Evolutionary conservation across 306 rosid genomes (phyloP), one percentile per base, ranked within the genome.

Genomic region (Biancaea sappan): DNA sequence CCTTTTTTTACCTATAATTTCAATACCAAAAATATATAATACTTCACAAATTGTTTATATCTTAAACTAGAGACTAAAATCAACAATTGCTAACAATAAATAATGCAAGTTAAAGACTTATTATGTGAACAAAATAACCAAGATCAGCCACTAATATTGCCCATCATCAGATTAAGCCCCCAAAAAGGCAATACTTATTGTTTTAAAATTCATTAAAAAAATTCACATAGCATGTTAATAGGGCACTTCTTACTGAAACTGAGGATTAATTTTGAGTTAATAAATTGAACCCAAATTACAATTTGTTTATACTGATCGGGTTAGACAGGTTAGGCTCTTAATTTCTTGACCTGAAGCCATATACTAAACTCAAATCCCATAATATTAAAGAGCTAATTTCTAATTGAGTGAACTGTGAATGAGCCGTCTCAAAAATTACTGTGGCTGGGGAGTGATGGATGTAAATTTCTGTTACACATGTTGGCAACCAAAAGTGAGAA

Each of bases 401-500:
- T 32, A 60, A 58, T 58, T 15, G 8, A 4, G 15, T 62, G 24
- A 62, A 62, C 48, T 19, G 18, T 37, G 21, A 35, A 62, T 18
- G 21, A 32, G 66, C 34, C 24, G 2, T 8, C 3, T 8, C 43
- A 34, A n/a, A 34, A 60, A 6, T n/a, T 60, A 9, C 25, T n/a
- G 38, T 3, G 28, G 61, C 18, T 8, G 13, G 14, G n/a, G 38
- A 57, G 21, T 11, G 74, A 11, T 41, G 15, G 32, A 11, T 60
- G 14, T 41, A 64, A 9, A 12, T 63, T 48, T 61, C 2, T 32
- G 77, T 47, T 73, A 21, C 8, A n/a, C 6, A 32, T 16, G n/a
- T 24, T 34, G 44, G 58, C 53, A 69, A 34, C 47, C 8, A 8
- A 59, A 72, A 78, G 66, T 28, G 32, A 59, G 35, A 7, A 43